Conservation (phyloP, 352 stramenopile species). For the Globisporangium nagaii region DNA sequence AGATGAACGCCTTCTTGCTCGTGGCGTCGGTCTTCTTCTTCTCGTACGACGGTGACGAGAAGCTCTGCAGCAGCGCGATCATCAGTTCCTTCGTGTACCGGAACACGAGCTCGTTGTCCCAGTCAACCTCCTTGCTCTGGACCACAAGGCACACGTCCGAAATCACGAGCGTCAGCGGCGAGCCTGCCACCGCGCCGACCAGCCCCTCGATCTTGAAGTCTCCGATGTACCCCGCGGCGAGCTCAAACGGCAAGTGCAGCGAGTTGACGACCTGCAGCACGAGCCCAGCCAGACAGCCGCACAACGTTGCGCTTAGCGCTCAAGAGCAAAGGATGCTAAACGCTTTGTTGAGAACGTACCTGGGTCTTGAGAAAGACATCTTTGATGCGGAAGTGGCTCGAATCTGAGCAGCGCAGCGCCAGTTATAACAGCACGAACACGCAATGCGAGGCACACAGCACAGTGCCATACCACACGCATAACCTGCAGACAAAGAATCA, state of each 20-base stretch:
- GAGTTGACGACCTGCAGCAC: constrained; percentile 47
- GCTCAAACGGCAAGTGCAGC: constrained; percentile 58
- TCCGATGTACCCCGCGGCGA: constrained; percentile 63
- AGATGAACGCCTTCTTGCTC: constrained; percentile 26
- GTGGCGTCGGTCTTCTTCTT: constrained; percentile 17
- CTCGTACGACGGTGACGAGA: constrained; percentile 21
- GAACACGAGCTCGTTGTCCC: constrained; percentile 61
- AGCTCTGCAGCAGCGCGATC: constrained; percentile 47
- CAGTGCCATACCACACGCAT: not conserved
- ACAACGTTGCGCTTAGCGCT: not conserved
- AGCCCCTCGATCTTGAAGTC: constrained; percentile 60
- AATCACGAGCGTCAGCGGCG: constrained; percentile 43
- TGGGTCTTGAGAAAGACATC: constrained; percentile 62
- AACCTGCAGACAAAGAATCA: not conserved
- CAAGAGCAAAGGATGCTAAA: not conserved
- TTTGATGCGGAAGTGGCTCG: constrained; percentile 56
- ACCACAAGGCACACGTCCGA: constrained; percentile 64
- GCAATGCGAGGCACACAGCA: not conserved
- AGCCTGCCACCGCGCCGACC: constrained; percentile 47
- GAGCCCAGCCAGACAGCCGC: not conserved
- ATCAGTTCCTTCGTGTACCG: constrained; percentile 67
- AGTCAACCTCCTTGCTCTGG: constrained; percentile 44
- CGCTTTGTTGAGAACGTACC: constrained; percentile 11
- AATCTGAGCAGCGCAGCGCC: constrained; percentile 18
- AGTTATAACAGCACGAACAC: not conserved